Conservation (phyloP, 164 flowering plant genomes). For the Magnolia changhungtana region DNA sequence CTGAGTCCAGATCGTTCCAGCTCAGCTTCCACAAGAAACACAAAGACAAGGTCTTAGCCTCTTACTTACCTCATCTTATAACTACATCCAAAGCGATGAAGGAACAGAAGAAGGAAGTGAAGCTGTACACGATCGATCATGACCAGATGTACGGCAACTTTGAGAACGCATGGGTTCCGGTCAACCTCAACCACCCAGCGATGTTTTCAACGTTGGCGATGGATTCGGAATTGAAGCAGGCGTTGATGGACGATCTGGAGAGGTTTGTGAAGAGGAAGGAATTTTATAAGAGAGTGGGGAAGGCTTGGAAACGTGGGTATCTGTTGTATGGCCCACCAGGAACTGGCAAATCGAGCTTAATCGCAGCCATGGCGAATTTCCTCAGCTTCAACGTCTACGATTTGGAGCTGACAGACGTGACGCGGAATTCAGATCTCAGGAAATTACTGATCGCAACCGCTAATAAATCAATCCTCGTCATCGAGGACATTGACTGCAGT, state of each 20-base stretch:
- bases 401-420: constrained; percentile 48
- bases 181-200: constrained; percentile 50
- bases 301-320: constrained; percentile 74
- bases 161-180: constrained; percentile 26
- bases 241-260: constrained; percentile 48
- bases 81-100: constrained; percentile 20
- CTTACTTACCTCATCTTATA: constrained; percentile 39
- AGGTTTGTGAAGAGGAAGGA: constrained; percentile 44
- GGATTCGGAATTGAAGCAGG: constrained; percentile 43
- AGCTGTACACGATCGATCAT: constrained; percentile 23
- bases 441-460: constrained; percentile 37
- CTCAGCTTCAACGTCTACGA: constrained; percentile 59
- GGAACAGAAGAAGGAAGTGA: constrained; percentile 27
- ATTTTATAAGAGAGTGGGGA: constrained; percentile 53
- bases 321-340: constrained; percentile 73
- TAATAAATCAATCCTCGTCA: constrained; percentile 49
- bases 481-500: constrained; percentile 58
- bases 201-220: constrained; percentile 60
- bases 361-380: constrained; percentile 74
- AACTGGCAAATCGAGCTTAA: constrained; percentile 68
- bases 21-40: constrained; percentile 38
- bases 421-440: constrained; percentile 48
- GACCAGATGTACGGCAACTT: constrained; percentile 1
- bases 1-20: constrained; percentile 30
- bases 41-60: constrained; percentile 25